Percentiles rank a stretch among this genome's conserved stretches.
These are phyloP conservation scores for Geoglossum cookeanum DNA, from an alignment of 2,329 filamentous ascomycete genomes.

Conservation along the genomic window DNA sequence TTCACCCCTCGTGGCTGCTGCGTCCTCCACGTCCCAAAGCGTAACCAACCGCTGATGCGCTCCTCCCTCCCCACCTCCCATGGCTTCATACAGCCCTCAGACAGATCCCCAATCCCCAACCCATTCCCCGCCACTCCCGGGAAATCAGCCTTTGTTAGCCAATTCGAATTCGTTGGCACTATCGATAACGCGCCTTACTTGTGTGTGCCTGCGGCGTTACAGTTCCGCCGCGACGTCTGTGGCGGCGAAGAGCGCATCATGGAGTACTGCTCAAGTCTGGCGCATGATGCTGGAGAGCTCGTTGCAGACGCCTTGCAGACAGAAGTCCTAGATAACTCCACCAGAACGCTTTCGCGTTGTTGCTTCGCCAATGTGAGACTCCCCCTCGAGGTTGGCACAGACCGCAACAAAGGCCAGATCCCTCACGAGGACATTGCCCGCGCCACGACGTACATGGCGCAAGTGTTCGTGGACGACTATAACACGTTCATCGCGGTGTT, in stretches of 20 bases:
- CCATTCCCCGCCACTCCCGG: constrained; percentile 14
- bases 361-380: constrained; percentile 55
- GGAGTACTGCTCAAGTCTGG: constrained; percentile 42
- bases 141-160: constrained; percentile 40
- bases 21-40: constrained; percentile 55
- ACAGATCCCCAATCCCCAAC: neutral
- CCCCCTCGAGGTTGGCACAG: constrained; percentile 32
- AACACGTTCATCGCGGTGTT: constrained; percentile 53
- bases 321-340: constrained; percentile 47
- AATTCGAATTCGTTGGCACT: constrained; percentile 64
- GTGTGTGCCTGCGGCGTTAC: constrained; percentile 50
- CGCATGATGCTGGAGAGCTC: constrained; percentile 39
- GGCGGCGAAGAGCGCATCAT: constrained; percentile 57
- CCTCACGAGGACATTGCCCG: constrained; percentile 19
- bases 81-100: constrained; percentile 40
- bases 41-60: constrained; percentile 58
- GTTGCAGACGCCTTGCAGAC: constrained; percentile 49
- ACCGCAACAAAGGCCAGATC: constrained; percentile 7
- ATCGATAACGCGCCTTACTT: constrained; percentile 53
- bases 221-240: constrained; percentile 47
- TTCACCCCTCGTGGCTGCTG: constrained; percentile 63
- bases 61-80: constrained; percentile 65
- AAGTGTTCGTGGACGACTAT: constrained; percentile 35
- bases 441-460: constrained; percentile 38
- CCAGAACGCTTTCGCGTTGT: constrained; percentile 43